These are phyloP conservation scores for Malania oleifera DNA, from an alignment of 164 flowering plant genomes.

Conservation along the genomic window DNA sequence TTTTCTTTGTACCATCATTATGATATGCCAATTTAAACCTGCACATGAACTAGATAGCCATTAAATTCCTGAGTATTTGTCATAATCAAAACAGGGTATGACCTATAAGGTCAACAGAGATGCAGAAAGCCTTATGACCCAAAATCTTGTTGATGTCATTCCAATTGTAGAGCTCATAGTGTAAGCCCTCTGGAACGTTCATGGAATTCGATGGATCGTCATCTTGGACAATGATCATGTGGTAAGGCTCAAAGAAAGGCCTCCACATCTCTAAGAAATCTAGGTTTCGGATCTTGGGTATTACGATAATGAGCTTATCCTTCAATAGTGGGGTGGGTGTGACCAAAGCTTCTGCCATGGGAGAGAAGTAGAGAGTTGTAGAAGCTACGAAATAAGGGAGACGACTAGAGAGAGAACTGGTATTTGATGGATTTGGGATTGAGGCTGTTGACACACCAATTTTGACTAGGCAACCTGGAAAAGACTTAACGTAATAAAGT, in stretches of 20 bases:
- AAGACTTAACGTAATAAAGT: too few species aligned
- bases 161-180: conserved; percentile 27
- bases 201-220: conserved; percentile 28
- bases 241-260: conserved; percentile 10
- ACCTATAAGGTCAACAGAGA: too few species aligned
- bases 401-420: too few species aligned
- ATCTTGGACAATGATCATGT: conserved; percentile 25
- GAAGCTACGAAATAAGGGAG: neutral
- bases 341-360: neutral
- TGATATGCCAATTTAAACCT: too few species aligned
- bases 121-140: conserved; percentile 25
- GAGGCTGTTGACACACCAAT: too few species aligned
- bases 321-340: neutral
- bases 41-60: too few species aligned
- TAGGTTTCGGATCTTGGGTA: conserved; percentile 19
- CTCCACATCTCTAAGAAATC: conserved; percentile 32
- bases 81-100: too few species aligned
- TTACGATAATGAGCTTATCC: conserved; percentile 12
- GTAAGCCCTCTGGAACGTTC: conserved; percentile 25
- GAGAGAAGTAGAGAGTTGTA: neutral
- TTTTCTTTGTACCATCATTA: too few species aligned
- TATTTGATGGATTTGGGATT: too few species aligned
- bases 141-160: conserved; percentile 25
- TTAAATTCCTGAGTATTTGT: too few species aligned
- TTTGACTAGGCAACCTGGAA: too few species aligned